Base-by-base conservation (phyloP, 768 basidiomycete genomes). In the Coprinopsis strossmayeri region DNA sequence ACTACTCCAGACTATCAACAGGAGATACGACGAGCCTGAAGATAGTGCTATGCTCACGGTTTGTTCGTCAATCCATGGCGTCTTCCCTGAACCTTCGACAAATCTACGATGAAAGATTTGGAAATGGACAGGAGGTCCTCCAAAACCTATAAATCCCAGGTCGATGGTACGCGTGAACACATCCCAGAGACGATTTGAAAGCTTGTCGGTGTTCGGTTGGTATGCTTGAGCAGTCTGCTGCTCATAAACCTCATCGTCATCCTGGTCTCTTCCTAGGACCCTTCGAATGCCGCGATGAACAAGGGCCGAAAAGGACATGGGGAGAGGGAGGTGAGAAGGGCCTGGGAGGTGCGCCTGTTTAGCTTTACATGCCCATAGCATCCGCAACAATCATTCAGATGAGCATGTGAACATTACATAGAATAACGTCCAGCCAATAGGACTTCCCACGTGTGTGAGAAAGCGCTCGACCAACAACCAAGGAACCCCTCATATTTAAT, bases 81-180 rank as follows among this genome's bases (percentile, higher is more conserved):
- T 50, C 46, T 64, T 60, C 2, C 61, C 63, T 21, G 55, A 30
- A 11, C 65, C 65, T 43, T 70, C 65, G 2, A 70, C 68, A 48
- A 70, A 71, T 34, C 62, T 53, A n/a, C 64, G 58, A 46, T 69
- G 66, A 15, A 76, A 65, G 38, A 76, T 69, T 44, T 73, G 69
- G 52, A 77, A 72, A 55, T 78, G 73, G 2, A 72, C 73, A 1
- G 68, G 67, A 3, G 75, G 74, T 1, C 76, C 76, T 12, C 76
- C 76, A 55, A 77, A 79, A 1, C 69, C 62, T 1, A 66, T 71
- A 50, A 73, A 68, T 0, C 73, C 74, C 1, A 74, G 59, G 53
- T 70, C 64, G 44, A 57, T 69, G 28, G 67, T 66, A 21, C 69
- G 59, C 27, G 43, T 47, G 34, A 68, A 59, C 24, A 68, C 65